phyloP scores from a whole-genome alignment of 106 monocot species.

The Xerophyta viscosa region DNA sequence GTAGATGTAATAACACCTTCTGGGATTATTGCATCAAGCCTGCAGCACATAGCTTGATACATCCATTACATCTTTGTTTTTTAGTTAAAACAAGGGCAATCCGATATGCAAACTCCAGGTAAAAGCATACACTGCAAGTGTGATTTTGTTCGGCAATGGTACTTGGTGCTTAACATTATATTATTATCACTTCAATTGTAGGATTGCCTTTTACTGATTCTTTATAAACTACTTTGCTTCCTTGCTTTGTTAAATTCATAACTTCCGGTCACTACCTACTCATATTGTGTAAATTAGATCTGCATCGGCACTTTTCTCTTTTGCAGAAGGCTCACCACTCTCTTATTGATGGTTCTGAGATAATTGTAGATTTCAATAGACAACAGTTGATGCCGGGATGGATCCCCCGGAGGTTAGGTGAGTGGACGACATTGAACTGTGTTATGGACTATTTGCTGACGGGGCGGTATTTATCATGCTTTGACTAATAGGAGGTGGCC shows the following conservation, averaged over 20 bases:
- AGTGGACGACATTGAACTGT: not conserved
- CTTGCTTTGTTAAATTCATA: too few species aligned
- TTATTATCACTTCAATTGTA: too few species aligned
- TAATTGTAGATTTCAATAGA: slow-evolving; percentile 89
- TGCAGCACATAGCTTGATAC: too few species aligned
- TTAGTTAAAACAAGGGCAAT: too few species aligned
- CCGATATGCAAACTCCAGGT: too few species aligned
- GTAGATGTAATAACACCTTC: too few species aligned
- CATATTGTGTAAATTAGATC: not conserved
- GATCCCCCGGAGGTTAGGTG: slow-evolving; percentile 91
- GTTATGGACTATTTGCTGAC: not conserved
- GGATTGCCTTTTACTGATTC: too few species aligned
- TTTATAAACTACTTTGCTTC: not conserved
- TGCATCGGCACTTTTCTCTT: slow-evolving; percentile 4
- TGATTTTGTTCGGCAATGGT: too few species aligned
- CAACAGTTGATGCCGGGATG: slow-evolving; percentile 95
- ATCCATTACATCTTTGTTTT: too few species aligned
- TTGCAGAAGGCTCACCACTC: slow-evolving; percentile 83
- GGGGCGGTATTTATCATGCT: not conserved
- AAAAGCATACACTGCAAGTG: too few species aligned
- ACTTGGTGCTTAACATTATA: too few species aligned
- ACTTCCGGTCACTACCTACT: not conserved
- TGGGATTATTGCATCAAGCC: too few species aligned
- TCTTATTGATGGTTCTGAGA: slow-evolving; percentile 72
- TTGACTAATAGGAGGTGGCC: slow-evolving; percentile 63